These are phyloP conservation scores for Macrotyloma uniflorum DNA, from an alignment of 306 rosid species.

Conservation along the genomic window DNA sequence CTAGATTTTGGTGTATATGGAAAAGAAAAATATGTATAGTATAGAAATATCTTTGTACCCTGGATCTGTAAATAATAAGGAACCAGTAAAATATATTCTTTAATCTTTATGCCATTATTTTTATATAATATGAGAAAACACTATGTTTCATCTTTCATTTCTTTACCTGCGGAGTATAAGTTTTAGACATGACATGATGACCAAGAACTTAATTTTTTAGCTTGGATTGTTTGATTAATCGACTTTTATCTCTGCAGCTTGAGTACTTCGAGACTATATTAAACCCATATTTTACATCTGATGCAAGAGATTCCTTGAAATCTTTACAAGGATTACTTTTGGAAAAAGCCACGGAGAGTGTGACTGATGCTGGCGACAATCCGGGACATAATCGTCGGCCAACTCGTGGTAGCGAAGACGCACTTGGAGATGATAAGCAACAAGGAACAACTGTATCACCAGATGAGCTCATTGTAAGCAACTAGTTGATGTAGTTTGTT, in stretches of 20 bases:
- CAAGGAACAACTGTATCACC: constrained; percentile 80
- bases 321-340: constrained; percentile 90
- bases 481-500: constrained; percentile 14
- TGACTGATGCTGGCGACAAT: constrained; percentile 68
- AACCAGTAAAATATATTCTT: not conserved
- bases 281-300: constrained; percentile 91
- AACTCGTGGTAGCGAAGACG: constrained; percentile 98
- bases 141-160: constrained; percentile 8
- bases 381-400: constrained; percentile 92
- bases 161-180: constrained; percentile 4
- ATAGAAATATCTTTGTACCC: not conserved
- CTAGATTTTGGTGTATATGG: not conserved
- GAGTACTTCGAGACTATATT: constrained; percentile 94
- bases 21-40: not conserved
- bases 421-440: constrained; percentile 71
- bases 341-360: constrained; percentile 94
- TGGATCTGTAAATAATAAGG: not conserved
- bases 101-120: constrained; percentile 1
- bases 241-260: constrained; percentile 69
- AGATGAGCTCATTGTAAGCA: constrained; percentile 94
- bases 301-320: constrained; percentile 89
- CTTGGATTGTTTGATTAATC: constrained; percentile 34
- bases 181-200: constrained; percentile 3
- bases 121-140: not conserved
- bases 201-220: not conserved